Base-by-base conservation (phyloP, 768 basidiomycete genomes). In the Russula sp. region DNA sequence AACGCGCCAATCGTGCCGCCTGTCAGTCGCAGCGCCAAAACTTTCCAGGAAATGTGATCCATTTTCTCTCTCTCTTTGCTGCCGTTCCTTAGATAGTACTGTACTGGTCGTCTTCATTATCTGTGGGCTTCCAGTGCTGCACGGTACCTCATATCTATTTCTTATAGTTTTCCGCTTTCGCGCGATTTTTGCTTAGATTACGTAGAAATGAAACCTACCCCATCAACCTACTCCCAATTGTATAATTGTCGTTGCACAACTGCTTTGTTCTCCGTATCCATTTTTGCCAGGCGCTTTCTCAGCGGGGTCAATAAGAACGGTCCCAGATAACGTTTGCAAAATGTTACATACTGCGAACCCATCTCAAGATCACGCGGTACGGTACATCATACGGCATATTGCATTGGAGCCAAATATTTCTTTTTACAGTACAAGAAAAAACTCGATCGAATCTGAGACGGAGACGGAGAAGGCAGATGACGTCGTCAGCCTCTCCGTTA, bases 21-120 rank as follows among this genome's bases (percentile, higher is more conserved):
- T 0, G 36, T 40, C n/a, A 59, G 46, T n/a, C 58, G 63, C n/a
- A 64, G 63, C 52, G 5, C 10, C 2, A 64, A 59, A 38, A 40
- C 44, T 3, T 59, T 53, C 52, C 63, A 54, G 44, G 22, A 63
- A 20, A 14, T 36, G 20, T 63, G 57, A 63, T 32, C 10, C 7
- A 2, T 8, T 13, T 28, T 40, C 5, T n/a, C n/a, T n/a, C n/a
- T n/a, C 26, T 28, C 16, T 26, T 8, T 5, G 10, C 9, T 36
- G 36, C 36, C 13, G 36, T 36, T 36, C 36, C 36, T 36, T 11
- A 36, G 36, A 36, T 36, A 8, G 13, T 1, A 30, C 7, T 30
- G 30, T 36, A 36, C 36, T 38, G 20, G 40, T 42, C 40, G 13
- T 42, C 22, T 8, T 6, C n/a, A 14, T 5, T 34, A 3, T 28